Base-by-base conservation (phyloP, 768 basidiomycete genomes). In the Auricularia heimuer region DNA sequence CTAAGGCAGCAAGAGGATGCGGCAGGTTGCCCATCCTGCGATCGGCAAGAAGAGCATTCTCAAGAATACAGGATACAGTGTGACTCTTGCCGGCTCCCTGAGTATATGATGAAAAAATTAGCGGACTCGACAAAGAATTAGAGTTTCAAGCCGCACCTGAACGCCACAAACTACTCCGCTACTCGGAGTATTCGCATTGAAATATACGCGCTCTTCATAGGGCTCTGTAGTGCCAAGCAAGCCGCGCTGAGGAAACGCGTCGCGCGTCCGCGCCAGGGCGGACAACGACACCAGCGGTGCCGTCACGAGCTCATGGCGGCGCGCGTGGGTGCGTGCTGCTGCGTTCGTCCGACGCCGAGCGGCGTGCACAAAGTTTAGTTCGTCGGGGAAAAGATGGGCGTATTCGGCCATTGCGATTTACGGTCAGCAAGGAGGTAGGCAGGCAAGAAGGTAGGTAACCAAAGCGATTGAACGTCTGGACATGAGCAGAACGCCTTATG, bases 101-200 rank as follows among this genome's bases (percentile, higher is more conserved):
- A 29, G 24, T 33, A 24, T 3, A 34, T 24, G 56, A 18, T 51
- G 21, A 4, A 47, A 3, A 35, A 65, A 2, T 24, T 10, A 24
- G 62, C 8, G 18, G 56, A 16, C 34, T 34, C 7, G 33, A 62
- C 12, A n/a, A 42, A 3, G 10, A 34, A 7, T 7, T 3, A 12
- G 35, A 54, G 24, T 10, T 10, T 12, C 24, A 8, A 29, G 34
- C 24, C 63, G 21, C 42, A 65, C 66, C 61, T 65, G 66, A 42
- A 67, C 88, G 0, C 88, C 88, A 62, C 88, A 90, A 2, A 90
- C 81, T n/a, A 90, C 70, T 0, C 88, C 85, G 0, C 89, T 89
- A 69, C 89, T 86, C 0, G 88, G 89, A 0, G 88, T 79, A 70
- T 89, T 90, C 21, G 64, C 35, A 51, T 67, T 67, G 63, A 67